A percentile compares a stretch with the other conserved stretches of the same genome.
Conservation (phyloP, 2,329 filamentous ascomycete species). For the Penicillium sp. region DNA sequence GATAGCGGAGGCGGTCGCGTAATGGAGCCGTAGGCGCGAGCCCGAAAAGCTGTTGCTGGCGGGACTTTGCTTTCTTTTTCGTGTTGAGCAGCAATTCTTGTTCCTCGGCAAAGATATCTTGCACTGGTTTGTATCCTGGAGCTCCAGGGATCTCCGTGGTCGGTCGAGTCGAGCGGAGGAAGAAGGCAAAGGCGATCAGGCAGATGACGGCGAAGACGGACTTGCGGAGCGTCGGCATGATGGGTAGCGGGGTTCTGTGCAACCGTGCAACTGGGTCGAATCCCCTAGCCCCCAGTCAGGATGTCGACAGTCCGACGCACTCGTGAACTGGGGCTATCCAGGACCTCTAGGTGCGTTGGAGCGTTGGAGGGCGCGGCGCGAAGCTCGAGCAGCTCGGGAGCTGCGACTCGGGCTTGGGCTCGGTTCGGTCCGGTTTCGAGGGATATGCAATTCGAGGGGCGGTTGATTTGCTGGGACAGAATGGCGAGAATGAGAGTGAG, state of each 20-base stretch:
- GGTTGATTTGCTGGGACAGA: background rate
- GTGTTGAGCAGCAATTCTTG: slow-evolving; percentile 14
- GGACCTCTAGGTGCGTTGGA: slow-evolving; percentile 11
- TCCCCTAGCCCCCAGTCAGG: background rate
- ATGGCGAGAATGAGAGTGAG: slow-evolving; percentile 5
- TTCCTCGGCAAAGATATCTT: slow-evolving; percentile 26
- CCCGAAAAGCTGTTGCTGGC: slow-evolving; percentile 55
- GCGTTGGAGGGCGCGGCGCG: slow-evolving; percentile 9
- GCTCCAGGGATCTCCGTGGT: slow-evolving; percentile 31
- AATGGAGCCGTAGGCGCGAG: slow-evolving; percentile 75
- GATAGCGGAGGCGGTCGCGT: slow-evolving; percentile 81
- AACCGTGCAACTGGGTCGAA: slow-evolving; percentile 1
- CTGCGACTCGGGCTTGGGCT: too few species aligned
- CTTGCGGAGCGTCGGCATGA: slow-evolving; percentile 79
- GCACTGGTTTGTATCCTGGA: slow-evolving; percentile 29
- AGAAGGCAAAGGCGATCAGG: slow-evolving; percentile 70
- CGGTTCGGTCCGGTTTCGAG: background rate
- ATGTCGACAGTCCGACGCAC: slow-evolving; percentile 17
- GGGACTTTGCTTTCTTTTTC: slow-evolving; percentile 16
- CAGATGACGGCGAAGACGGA: slow-evolving; percentile 73
- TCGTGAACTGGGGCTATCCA: slow-evolving; percentile 1
- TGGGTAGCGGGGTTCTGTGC: slow-evolving; percentile 13
- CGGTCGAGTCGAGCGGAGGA: slow-evolving; percentile 67
- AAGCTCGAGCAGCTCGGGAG: slow-evolving; percentile 2
- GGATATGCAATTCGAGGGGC: background rate